phyloP scores from a whole-genome alignment of 768 basidiomycete species.

The Antrodiella citrinella region DNA sequence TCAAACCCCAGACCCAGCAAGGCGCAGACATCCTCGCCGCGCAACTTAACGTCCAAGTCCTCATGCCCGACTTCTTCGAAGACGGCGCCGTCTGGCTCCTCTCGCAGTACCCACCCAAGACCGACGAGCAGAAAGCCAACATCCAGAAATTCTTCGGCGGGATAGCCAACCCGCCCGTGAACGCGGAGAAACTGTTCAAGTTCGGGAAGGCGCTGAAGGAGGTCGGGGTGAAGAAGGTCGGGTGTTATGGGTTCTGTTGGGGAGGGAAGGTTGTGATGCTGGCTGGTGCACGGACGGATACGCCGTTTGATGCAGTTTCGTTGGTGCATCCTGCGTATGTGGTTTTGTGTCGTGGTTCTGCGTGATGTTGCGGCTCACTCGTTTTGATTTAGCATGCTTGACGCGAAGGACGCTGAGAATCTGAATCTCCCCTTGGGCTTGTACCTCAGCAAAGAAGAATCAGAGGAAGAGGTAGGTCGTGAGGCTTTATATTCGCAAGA shows the following conservation, averaged over 20 bases:
- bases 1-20: constrained; percentile 57
- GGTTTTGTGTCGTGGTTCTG: no score
- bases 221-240: constrained; percentile 36
- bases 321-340: constrained; percentile 54
- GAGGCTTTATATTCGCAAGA: neutral
- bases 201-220: constrained; percentile 36
- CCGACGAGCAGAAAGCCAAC: constrained; percentile 41
- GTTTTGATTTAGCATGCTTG: constrained; percentile 35
- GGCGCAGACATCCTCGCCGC: constrained; percentile 56
- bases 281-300: constrained; percentile 27
- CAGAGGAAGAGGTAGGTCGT: constrained; percentile 38
- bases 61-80: constrained; percentile 65
- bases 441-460: constrained; percentile 53
- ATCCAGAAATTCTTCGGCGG: constrained; percentile 53
- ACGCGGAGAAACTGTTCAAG: constrained; percentile 31
- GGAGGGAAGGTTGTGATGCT: constrained; percentile 46
- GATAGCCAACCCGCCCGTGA: constrained; percentile 34
- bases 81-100: constrained; percentile 39
- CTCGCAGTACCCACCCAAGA: constrained; percentile 45
- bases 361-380: no score
- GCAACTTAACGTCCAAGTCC: constrained; percentile 42
- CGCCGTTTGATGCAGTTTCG: constrained; percentile 40
- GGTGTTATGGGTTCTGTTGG: constrained; percentile 53
- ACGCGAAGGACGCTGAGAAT: constrained; percentile 39
- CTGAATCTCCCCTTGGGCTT: constrained; percentile 46